phyloP scores from a whole-genome alignment of 2,329 filamentous ascomycete genomes.

The Trichoderma lentiforme region DNA sequence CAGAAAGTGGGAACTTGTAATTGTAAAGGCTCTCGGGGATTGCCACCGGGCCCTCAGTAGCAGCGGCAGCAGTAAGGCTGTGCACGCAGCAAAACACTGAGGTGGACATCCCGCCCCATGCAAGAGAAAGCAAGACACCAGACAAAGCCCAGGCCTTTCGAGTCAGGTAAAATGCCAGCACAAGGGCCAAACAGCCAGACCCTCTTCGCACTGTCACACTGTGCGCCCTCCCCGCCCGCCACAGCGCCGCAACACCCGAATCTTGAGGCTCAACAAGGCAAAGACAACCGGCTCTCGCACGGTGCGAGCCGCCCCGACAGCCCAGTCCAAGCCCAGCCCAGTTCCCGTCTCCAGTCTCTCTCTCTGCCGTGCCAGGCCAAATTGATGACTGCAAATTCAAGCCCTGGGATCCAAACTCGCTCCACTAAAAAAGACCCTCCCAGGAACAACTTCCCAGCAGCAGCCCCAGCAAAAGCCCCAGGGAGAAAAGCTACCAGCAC shows the following conservation, averaged over 20 bases:
- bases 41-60: background rate
- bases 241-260: background rate
- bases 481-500: background rate
- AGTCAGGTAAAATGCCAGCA: background rate
- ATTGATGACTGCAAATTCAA: background rate
- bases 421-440: background rate
- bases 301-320: constrained; percentile 3
- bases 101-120: background rate
- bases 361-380: background rate
- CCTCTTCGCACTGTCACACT: background rate
- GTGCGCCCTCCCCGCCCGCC: background rate
- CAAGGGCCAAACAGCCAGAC: background rate
- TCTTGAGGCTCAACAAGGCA: constrained; percentile 13
- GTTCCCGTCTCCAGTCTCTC: background rate
- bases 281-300: background rate
- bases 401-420: background rate
- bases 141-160: background rate
- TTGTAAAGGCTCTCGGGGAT: background rate
- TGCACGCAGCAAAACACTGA: background rate
- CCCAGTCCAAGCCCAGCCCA: background rate
- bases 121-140: background rate
- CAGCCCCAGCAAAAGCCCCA: too few relatives aligned
- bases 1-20: background rate
- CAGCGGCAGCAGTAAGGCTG: background rate
- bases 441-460: background rate